Base-by-base conservation (phyloP, 768 basidiomycete genomes). In the Podaxis pistillaris region DNA sequence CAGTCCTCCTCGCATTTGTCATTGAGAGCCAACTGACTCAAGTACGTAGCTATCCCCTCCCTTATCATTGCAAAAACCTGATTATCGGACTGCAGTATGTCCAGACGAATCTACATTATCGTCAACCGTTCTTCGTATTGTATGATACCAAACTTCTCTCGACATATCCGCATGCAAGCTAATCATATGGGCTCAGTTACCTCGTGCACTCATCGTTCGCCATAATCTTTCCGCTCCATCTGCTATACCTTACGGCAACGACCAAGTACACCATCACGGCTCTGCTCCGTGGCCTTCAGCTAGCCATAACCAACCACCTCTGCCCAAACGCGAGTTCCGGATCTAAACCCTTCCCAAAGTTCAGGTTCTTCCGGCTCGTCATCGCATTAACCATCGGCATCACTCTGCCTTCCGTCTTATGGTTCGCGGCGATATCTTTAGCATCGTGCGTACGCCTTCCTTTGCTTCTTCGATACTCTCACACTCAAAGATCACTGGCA, bases 71-170 rank as follows among this genome's bases (percentile, higher is more conserved):
- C 26, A 30, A 51, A 15, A 41, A 58, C 56, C 41, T 60, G 50
- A 60, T 38, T 47, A 63, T 56, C 63, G 38, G 30, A 22, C 3
- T 58, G 9, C 56, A 94, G 92, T 89, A 94, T 75, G 86, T 96
- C 13, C 91, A 94, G 73, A 86, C 86, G 1, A 82, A 81, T 1
- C 76, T 93, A 33, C 85, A 79, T 37, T 99, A 91, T 76, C 81
- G 87, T 57, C 92, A 97, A 63, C 93, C 96, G 0, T 96, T 87
- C 80, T 90, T 98, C 69, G 78, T 93, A 64, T 93, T 95, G 93
- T 93, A 68, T 64, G 90, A 71, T 49, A 8, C 36, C 46, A 30
- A 19, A 22, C n/a, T 46, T n/a, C 17, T 46, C 17, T 41, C 54
- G 49, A 13, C 41, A 24, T 24, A 36, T 13, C 22, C 9, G 4